Evolutionary conservation across 805 yeast species (phyloP), one percentile per base, ranked within the genome.

Genomic region (Ogataea paraovalis): DNA sequence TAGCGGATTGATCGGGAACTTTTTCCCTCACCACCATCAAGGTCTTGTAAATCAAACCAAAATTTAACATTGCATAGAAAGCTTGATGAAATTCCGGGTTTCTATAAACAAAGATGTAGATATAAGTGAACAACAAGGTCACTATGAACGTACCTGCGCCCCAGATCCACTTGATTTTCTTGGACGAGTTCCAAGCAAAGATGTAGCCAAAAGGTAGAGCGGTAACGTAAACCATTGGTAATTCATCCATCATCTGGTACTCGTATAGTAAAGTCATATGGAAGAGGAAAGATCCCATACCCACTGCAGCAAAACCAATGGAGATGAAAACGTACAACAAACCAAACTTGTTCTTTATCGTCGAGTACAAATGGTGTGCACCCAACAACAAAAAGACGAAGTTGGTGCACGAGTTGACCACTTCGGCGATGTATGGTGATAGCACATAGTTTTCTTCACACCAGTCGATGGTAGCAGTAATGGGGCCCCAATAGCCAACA

Each of bases 171-270:
- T 52, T 53, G n/a, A 41, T 42, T 3, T 48, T 34, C 3, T 50
- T 49, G 0, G 66, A 48, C 37, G 58, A 60, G 23, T 56, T 49
- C 64, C 64, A 67, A 27, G 68, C 64, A 50, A 56, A 64, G 14
- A 68, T 49, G 50, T 67, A 66, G 2, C 67, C 71, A 51, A 89
- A 83, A 0, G 99, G 98, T 23, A 92, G 82, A 54, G 97, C 92
- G 2, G 99, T 94, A 20, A 96, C 97, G 68, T 94, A 94, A 52
- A 94, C 88, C 99, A 94, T 94, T 37, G 99, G 99, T 59, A 94
- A 73, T 66, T 94, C 99, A 69, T 94, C 99, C 65, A 94, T 74
- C 53, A 94, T 66, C 69, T 94, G 99, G 70, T 78, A 94, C 62
- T 86, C 88, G 67, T 92, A 94, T 54, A 80, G 75, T 57, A 94